phyloP scores from a whole-genome alignment of 192 early-diverging fungal genomes.

The Linnemannia exigua region DNA sequence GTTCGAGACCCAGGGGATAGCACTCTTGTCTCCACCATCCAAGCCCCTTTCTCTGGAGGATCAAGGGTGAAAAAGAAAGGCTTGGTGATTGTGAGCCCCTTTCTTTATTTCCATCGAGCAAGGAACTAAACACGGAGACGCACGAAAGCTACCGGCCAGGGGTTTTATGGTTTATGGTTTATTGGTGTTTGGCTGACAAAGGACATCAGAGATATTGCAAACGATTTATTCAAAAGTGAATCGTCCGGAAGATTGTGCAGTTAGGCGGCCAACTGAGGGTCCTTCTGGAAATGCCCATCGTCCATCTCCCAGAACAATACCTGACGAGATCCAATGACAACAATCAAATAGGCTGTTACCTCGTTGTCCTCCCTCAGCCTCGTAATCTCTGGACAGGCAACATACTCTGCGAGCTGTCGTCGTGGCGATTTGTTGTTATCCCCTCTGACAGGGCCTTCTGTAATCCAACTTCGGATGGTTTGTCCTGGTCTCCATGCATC shows the following conservation, averaged over 20 bases:
- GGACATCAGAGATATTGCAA: not conserved
- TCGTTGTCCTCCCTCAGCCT: conserved; percentile 16
- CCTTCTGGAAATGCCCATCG: conserved; percentile 16
- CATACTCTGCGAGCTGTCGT: conserved; percentile 26
- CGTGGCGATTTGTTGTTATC: conserved; percentile 15
- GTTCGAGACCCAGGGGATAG: too few species aligned
- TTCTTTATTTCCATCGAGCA: too few species aligned
- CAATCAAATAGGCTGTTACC: conserved; percentile 41
- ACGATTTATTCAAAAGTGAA: conserved; percentile 2
- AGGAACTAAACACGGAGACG: too few species aligned
- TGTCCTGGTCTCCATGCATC: conserved; percentile 41
- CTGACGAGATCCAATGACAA: conserved; percentile 52
- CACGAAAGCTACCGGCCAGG: not conserved
- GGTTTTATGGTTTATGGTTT: not conserved
- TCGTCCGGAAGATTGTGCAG: conserved; percentile 7
- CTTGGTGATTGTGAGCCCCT: too few species aligned
- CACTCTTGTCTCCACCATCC: too few species aligned
- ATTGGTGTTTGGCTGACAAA: not conserved
- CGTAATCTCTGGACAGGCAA: conserved; percentile 25
- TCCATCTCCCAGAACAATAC: conserved; percentile 40
- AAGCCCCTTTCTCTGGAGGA: too few species aligned
- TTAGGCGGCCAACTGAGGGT: conserved; percentile 17
- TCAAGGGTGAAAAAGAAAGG: too few species aligned
- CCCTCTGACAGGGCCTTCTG: not conserved
- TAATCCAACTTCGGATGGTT: conserved; percentile 42